Percentiles rank a stretch among this genome's conserved stretches.
Conservation (phyloP, 2,329 filamentous ascomycete genomes). For the Colletotrichum sp. region DNA sequence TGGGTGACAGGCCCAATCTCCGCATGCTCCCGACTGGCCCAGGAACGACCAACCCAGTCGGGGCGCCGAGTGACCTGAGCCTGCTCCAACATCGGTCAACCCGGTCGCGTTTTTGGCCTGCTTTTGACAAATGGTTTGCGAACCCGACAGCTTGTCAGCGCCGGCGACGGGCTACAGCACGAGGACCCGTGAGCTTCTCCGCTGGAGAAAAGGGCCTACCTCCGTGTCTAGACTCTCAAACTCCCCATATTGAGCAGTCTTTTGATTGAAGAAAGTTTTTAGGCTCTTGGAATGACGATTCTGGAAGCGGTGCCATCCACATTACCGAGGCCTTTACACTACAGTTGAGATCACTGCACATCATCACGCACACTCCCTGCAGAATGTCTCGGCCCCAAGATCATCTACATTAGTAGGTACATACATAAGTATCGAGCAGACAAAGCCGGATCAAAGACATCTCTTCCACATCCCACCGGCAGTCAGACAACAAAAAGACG, state of each 20-base stretch:
- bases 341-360: background rate
- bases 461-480: background rate
- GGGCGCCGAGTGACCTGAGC: slow-evolving; percentile 5
- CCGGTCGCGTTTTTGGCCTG: background rate
- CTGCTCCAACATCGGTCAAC: slow-evolving; percentile 1
- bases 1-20: background rate
- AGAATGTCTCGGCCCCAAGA: background rate
- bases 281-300: background rate
- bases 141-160: background rate
- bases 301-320: background rate
- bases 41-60: background rate
- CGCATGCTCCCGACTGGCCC: slow-evolving; percentile 15
- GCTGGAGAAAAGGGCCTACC: background rate
- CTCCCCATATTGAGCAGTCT: background rate
- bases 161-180: background rate
- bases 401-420: background rate
- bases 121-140: slow-evolving; percentile 3
- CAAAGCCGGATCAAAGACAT: background rate
- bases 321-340: background rate
- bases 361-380: background rate
- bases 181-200: background rate
- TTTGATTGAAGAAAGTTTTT: background rate
- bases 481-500: background rate
- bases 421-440: background rate
- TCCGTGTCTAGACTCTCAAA: background rate